phyloP scores from a whole-genome alignment of 1,284 basidiomycete species.

The Apiotrichum domesticum region DNA sequence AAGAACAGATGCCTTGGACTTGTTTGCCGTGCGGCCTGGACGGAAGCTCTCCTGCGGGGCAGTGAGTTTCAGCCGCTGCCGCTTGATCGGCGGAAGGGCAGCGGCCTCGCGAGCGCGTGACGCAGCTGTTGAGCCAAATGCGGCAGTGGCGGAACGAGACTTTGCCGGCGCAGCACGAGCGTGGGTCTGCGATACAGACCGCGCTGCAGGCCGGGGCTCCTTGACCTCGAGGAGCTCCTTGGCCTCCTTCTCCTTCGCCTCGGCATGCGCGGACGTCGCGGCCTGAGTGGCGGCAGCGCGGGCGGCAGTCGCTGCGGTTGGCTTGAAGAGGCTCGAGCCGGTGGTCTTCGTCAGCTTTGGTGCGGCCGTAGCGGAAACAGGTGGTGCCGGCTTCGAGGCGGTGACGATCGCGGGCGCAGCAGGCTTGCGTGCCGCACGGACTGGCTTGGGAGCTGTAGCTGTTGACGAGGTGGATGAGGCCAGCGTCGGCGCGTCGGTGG shows the following conservation, averaged over 20 bases:
- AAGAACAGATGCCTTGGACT: constrained; percentile 8
- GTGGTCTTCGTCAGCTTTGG: not conserved
- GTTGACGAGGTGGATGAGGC: not conserved
- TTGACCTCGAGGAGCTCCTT: not conserved
- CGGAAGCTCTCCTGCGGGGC: constrained; percentile 38
- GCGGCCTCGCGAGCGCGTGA: constrained; percentile 17
- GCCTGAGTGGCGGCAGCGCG: constrained; percentile 8
- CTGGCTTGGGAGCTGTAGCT: not conserved
- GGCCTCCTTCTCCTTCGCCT: not conserved
- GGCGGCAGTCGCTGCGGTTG: constrained; percentile 16
- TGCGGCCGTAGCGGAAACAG: constrained; percentile 2
- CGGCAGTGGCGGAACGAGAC: not conserved
- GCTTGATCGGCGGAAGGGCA: constrained; percentile 26
- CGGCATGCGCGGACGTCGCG: not conserved
- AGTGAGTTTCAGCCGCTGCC: constrained; percentile 35
- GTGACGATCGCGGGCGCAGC: constrained; percentile 1
- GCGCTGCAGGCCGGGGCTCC: not conserved
- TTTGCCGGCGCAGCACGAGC: not conserved
- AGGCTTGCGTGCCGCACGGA: not conserved
- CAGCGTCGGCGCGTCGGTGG: too few relatives aligned
- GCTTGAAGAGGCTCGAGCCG: constrained; percentile 11
- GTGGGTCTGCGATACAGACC: not conserved
- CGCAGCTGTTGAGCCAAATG: constrained; percentile 11
- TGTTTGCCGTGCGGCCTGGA: constrained; percentile 17
- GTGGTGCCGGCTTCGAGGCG: constrained; percentile 2